phyloP scores from a whole-genome alignment of 495 filamentous ascomycete species.

The Penicillium alfredii region DNA sequence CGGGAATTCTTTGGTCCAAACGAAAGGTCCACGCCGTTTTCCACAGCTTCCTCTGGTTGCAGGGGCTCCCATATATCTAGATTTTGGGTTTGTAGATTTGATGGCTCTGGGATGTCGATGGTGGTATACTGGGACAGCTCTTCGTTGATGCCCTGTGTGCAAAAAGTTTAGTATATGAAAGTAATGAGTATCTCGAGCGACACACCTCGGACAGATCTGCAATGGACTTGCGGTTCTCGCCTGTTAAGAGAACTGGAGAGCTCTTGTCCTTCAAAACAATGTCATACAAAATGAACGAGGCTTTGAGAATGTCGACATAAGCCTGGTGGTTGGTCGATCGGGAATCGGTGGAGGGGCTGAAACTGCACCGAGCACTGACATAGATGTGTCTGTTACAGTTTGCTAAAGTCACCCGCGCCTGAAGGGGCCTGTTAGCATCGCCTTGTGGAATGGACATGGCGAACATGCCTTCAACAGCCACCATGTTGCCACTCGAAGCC shows the following conservation, averaged over 20 bases:
- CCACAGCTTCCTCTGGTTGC: slow-evolving; percentile 28
- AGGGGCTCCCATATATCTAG: slow-evolving; percentile 36
- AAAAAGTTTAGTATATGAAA: not conserved
- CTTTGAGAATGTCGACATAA: slow-evolving; percentile 39
- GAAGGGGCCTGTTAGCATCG: not conserved
- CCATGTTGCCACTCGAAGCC: slow-evolving; percentile 40
- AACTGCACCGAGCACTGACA: slow-evolving; percentile 19
- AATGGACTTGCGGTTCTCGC: slow-evolving; percentile 38
- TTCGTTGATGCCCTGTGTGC: slow-evolving; percentile 28
- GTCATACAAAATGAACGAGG: slow-evolving; percentile 40
- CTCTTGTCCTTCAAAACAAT: slow-evolving; percentile 27
- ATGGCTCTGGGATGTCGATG: slow-evolving; percentile 24
- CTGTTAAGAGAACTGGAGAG: slow-evolving; percentile 19
- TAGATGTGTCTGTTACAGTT: slow-evolving; percentile 22
- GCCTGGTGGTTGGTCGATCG: slow-evolving; percentile 25
- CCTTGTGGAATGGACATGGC: not conserved
- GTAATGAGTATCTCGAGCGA: not conserved
- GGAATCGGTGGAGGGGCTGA: slow-evolving; percentile 22
- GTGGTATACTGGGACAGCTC: slow-evolving; percentile 30
- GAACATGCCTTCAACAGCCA: slow-evolving; percentile 39
- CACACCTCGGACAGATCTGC: slow-evolving; percentile 35
- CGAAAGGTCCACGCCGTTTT: slow-evolving; percentile 13
- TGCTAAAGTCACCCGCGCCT: slow-evolving; percentile 23
- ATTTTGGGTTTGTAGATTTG: slow-evolving; percentile 21
- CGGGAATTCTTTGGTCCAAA: slow-evolving; percentile 25